Evolutionary conservation across 345 rosid genomes (phyloP).

Genomic region (Angophora floribunda): DNA sequence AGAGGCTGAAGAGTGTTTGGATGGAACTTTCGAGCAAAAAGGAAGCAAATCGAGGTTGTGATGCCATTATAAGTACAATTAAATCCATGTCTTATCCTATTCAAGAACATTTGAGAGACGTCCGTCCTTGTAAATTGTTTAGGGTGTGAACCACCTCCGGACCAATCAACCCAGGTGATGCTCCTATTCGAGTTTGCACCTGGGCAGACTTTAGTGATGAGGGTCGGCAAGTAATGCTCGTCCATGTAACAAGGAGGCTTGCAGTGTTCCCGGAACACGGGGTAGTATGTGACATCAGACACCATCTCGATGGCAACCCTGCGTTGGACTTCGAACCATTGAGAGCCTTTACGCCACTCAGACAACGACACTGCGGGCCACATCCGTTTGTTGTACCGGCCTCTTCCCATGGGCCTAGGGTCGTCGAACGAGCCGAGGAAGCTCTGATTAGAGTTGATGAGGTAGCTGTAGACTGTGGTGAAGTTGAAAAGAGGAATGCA

Average conservation of each 20-base stretch:
- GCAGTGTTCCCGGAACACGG: slow-evolving; percentile 47
- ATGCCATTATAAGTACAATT: slow-evolving; percentile 47
- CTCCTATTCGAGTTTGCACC: slow-evolving; percentile 50
- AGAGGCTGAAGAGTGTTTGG: slow-evolving; percentile 48
- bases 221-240: slow-evolving; percentile 79
- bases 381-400: slow-evolving; percentile 52
- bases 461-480: slow-evolving; percentile 51
- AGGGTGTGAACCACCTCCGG: slow-evolving; percentile 71
- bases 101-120: slow-evolving; percentile 42
- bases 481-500: slow-evolving; percentile 86
- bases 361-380: slow-evolving; percentile 30
- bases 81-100: slow-evolving; percentile 37
- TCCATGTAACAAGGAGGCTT: slow-evolving; percentile 49
- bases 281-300: slow-evolving; percentile 46
- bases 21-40: slow-evolving; percentile 78
- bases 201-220: slow-evolving; percentile 23
- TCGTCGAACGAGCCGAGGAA: slow-evolving; percentile 56
- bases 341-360: slow-evolving; percentile 88
- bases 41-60: slow-evolving; percentile 37
- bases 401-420: slow-evolving; percentile 45
- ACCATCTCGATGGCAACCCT: slow-evolving; percentile 46
- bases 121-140: slow-evolving; percentile 25
- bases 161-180: slow-evolving; percentile 85
- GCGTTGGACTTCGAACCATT: slow-evolving; percentile 76
- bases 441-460: slow-evolving; percentile 30